Evolutionary conservation across 2,329 filamentous ascomycete species (phyloP).

Genomic region (Pseudogymnoascus sp.): DNA sequence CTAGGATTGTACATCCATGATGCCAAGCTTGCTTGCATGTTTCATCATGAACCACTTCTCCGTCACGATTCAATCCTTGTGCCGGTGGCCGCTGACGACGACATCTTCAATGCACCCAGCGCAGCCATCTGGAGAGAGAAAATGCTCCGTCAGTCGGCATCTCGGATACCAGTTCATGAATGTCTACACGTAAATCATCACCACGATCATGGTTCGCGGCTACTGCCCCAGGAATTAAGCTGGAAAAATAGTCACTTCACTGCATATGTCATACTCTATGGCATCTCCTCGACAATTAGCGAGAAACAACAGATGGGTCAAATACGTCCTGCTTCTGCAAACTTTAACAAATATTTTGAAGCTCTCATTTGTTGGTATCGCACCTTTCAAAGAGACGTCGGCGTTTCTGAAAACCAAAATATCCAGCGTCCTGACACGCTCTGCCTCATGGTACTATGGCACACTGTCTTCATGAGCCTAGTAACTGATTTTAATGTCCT

Average conservation of each 20-base stretch:
- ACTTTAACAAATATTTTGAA: constrained; percentile 7
- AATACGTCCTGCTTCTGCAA: constrained; percentile 4
- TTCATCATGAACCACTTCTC: constrained; percentile 15
- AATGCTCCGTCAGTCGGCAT: constrained; percentile 2
- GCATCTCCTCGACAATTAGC: constrained; percentile 4
- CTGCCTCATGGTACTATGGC: constrained; percentile 19
- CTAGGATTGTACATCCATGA: constrained; percentile 48
- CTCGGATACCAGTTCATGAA: not conserved
- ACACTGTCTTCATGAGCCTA: constrained; percentile 18
- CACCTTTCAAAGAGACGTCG: not conserved
- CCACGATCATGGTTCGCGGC: not conserved
- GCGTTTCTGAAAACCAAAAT: not conserved
- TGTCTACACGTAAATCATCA: not conserved
- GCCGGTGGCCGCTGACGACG: constrained; percentile 12
- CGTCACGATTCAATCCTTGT: constrained; percentile 10
- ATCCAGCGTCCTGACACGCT: constrained; percentile 11
- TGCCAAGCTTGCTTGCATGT: constrained; percentile 29
- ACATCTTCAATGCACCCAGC: constrained; percentile 14
- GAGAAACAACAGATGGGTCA: constrained; percentile 10
- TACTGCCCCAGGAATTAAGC: constrained; percentile 7
- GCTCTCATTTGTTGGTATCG: constrained; percentile 12
- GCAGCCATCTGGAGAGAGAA: constrained; percentile 9
- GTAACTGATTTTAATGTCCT: constrained; percentile 17
- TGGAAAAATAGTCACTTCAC: constrained; percentile 11
- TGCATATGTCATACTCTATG: constrained; percentile 11